Evolutionary conservation across 164 flowering plant genomes (phyloP), one percentile per base, ranked within the genome.

Genomic region (Saururus chinensis): DNA sequence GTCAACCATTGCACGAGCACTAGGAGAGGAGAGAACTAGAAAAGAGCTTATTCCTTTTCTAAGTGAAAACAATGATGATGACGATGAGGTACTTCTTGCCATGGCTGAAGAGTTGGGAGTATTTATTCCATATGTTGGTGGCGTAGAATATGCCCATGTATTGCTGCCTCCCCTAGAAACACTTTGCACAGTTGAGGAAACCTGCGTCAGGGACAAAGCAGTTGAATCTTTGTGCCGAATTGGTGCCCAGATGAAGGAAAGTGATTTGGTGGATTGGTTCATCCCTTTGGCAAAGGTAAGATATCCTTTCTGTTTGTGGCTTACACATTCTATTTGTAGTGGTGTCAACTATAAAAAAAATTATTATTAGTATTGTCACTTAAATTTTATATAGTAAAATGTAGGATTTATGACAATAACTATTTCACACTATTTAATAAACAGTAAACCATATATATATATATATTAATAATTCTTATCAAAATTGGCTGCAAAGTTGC

Each of bases 21-120:
- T 92, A 0, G 98, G 98, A 2, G 98, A 88, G 77, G 97, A 89
- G 67, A 74, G 97, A 57, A 92, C 96, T 0, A 68, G 98, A 53
- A 92, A 88, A 68, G 98, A 92, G 64, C 71, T 92, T 78, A 86
- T 92, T 56, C 98, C 98, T 0, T 92, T 92, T 74, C 72, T 92
- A 7, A 82, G 90, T n/a, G 98, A 92, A 73, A 92, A 92, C 72
- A 88, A 92, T 73, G 98, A 92, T 9, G 98, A 92, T 13, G 98
- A 92, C 40, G 98, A 92, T 57, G 98, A 92, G 66, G 98, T 92
- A 37, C 87, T 92, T 64, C 97, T 92, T 65, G 95, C 96, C 2
- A 88, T 92, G 92, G 98, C 96, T 0, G 96, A 92, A 52, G 96
- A 92, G 60, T 75, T 92, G 84, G 97, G 97, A 6, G 92, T 86